Evolutionary conservation across 1,139 yeast species (phyloP).

Genomic region (Saccharomyces hybrid): DNA sequence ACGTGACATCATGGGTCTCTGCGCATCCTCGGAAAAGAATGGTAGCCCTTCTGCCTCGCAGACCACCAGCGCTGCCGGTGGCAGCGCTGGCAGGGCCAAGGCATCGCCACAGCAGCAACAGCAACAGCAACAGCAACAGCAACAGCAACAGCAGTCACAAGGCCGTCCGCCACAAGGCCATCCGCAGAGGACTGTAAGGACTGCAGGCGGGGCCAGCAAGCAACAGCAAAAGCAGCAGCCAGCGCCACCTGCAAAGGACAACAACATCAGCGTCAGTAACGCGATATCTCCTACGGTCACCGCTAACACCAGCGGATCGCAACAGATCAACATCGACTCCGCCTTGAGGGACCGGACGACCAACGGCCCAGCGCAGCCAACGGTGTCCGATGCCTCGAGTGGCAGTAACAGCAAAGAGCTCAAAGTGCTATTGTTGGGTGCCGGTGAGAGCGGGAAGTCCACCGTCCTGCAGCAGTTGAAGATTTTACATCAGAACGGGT

Average conservation of each 20-base stretch:
- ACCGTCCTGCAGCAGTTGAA: constrained; percentile 71
- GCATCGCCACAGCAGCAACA: background rate
- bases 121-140: background rate
- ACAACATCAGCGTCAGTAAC: constrained; percentile 4
- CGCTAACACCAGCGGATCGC: constrained; percentile 5
- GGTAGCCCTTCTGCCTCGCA: background rate
- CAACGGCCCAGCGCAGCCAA: background rate
- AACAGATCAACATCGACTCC: constrained; percentile 5
- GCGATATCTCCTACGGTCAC: background rate
- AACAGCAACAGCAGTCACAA: constrained; percentile 7
- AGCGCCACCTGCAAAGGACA: constrained; percentile 9
- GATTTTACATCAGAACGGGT: constrained; percentile 65
- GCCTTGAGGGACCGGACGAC: background rate
- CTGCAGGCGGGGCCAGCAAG: background rate
- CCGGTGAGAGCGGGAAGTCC: constrained; percentile 80
- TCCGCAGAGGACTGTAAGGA: no score
- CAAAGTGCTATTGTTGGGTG: constrained; percentile 60
- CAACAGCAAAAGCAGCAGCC: background rate
- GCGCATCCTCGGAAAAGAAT: background rate
- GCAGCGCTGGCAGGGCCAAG: background rate
- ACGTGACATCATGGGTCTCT: background rate
- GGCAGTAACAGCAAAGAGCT: constrained; percentile 36
- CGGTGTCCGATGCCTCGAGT: background rate
- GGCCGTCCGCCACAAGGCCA: no score
- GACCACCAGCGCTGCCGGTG: background rate